phyloP scores from a whole-genome alignment of 2,329 filamentous ascomycete genomes.

The Dactylonectria estremocensis region DNA sequence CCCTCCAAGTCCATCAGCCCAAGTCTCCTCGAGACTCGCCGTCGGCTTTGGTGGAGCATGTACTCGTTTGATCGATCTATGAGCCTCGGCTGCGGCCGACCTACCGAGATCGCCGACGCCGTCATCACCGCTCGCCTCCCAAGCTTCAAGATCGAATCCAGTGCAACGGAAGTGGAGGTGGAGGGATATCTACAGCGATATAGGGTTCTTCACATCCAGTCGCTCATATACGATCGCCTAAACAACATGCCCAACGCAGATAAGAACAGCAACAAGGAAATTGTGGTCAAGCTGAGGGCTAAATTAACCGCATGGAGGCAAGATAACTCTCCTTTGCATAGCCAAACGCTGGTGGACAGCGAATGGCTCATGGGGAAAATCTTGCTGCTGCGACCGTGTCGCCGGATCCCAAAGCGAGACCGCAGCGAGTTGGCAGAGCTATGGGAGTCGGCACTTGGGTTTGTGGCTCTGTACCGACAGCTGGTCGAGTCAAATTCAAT shows the following conservation, averaged over 20 bases:
- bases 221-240: slow-evolving; percentile 42
- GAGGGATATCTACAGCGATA: slow-evolving; percentile 46
- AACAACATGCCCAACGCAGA: slow-evolving; percentile 10
- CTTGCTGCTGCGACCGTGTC: slow-evolving; percentile 39
- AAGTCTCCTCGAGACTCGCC: slow-evolving; percentile 42
- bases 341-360: slow-evolving; percentile 40
- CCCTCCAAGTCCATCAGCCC: slow-evolving; percentile 33
- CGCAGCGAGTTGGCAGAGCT: slow-evolving; percentile 34
- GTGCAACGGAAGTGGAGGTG: slow-evolving; percentile 37
- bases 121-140: slow-evolving; percentile 40
- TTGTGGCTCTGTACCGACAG: slow-evolving; percentile 38
- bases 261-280: background rate
- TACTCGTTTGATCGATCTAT: slow-evolving; percentile 47
- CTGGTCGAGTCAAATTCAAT: slow-evolving; percentile 44
- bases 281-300: slow-evolving; percentile 18
- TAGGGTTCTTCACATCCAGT: slow-evolving; percentile 42
- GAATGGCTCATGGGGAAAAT: slow-evolving; percentile 45
- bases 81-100: slow-evolving; percentile 42
- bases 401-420: slow-evolving; percentile 34
- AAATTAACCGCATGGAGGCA: slow-evolving; percentile 32
- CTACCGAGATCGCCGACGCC: slow-evolving; percentile 42
- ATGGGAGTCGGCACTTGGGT: slow-evolving; percentile 38
- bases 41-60: slow-evolving; percentile 48
- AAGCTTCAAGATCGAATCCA: slow-evolving; percentile 43
- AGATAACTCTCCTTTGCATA: slow-evolving; percentile 35